Evolutionary conservation across 352 stramenopile species (phyloP), one percentile per base, ranked within the genome.

Genomic region (Thalassiosira exigua): DNA sequence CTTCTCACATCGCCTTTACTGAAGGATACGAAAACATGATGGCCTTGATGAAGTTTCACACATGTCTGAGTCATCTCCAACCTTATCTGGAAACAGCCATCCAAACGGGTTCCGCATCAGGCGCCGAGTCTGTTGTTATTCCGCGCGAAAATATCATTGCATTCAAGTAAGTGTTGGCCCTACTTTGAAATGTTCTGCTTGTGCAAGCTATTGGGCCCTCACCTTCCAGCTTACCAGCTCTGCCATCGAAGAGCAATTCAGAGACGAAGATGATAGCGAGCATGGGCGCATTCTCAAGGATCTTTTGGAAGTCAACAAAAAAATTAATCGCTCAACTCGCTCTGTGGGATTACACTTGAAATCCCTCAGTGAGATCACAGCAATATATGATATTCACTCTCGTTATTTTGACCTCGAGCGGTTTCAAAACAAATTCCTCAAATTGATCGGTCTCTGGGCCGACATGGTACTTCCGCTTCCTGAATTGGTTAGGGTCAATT

Each of bases 51-150:
- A 80, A 78, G 67, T 81, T 85, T 62, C 69, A 85, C 33, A 36
- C 33, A 5, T 85, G 77, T 57, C 69, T 85, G 69, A 85, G 77
- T 68, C 56, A 71, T 61, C 46, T 85, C 9, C 77, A 64, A 39
- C 77, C 77, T 57, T 42, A 79, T 30, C 44, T 85, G 21, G 41
- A 81, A 11, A 68, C 66, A 2, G 66, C 60, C 22, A 60, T 85
- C 51, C 50, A 58, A 54, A 61, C 32, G n/a, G n/a, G n/a, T n/a
- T n/a, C n/a, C n/a, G n/a, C n/a, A n/a, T n/a, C n/a, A 21, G 60
- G 52, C 27, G 42, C 14, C 30, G 24, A 19, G 24, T 41, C 32
- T 26, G 74, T 78, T n/a, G 52, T 73, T 11, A 81, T 85, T 57
- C 54, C 77, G n/a, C 30, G 53, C 17, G 70, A 85, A 39, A 56